These are phyloP conservation scores for Colletotrichum scovillei DNA, from an alignment of 2,329 filamentous ascomycete genomes.

Conservation along the genomic window DNA sequence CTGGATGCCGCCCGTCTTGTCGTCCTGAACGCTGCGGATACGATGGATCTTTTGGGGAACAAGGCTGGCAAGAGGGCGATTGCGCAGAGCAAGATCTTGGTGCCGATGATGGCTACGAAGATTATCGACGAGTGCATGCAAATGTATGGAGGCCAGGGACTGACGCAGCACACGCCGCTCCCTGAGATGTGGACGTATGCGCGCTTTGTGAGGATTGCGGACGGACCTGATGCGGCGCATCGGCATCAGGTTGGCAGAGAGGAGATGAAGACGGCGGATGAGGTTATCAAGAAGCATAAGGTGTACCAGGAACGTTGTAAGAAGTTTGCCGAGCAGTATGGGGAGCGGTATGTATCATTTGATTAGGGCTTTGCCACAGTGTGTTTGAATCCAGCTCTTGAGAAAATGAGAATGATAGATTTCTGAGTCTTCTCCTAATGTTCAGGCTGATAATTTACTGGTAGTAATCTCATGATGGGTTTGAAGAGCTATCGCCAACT, in stretches of 20 bases:
- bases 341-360: constrained; percentile 47
- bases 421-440: background rate
- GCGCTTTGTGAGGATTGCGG: constrained; percentile 85
- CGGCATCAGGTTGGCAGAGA: constrained; percentile 82
- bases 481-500: too few species aligned
- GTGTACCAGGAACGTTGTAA: constrained; percentile 73
- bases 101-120: constrained; percentile 83
- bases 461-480: background rate
- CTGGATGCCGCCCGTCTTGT: background rate
- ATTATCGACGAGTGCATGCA: constrained; percentile 96
- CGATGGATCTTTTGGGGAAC: constrained; percentile 53
- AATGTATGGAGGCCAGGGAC: constrained; percentile 89
- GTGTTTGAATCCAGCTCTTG: background rate
- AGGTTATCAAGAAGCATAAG: constrained; percentile 69
- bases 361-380: constrained; percentile 14
- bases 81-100: constrained; percentile 94
- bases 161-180: constrained; percentile 95
- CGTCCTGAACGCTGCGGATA: background rate
- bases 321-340: constrained; percentile 72
- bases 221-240: constrained; percentile 97
- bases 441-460: background rate
- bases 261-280: constrained; percentile 77
- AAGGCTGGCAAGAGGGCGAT: constrained; percentile 94
- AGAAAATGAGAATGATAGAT: background rate
- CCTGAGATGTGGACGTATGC: constrained; percentile 87